These are phyloP conservation scores for Sergeia podlipaevii DNA, from an alignment of 208 protist genomes.

Conservation along the genomic window DNA sequence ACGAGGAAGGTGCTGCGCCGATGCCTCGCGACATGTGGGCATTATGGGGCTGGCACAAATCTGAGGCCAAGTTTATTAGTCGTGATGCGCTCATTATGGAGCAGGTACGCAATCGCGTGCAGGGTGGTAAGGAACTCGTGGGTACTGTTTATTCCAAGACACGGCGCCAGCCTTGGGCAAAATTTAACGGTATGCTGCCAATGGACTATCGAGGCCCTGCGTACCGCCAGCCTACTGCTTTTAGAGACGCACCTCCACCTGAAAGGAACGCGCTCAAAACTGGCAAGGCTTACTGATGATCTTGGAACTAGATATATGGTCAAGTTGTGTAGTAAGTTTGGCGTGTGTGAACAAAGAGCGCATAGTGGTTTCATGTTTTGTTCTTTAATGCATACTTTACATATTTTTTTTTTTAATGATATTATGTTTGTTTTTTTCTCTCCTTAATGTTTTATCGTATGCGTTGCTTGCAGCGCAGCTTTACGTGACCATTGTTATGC, in stretches of 20 bases:
- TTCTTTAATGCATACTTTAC: no score
- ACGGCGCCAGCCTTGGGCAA: slow-evolving; percentile 78
- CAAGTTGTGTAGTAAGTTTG: no score
- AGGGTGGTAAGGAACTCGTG: slow-evolving; percentile 57
- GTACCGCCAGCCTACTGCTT: slow-evolving; percentile 33
- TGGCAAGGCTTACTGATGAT: slow-evolving; percentile 15
- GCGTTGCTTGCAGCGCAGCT: no score
- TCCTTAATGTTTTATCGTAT: no score
- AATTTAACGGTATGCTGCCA: slow-evolving; percentile 79
- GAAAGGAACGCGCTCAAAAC: slow-evolving; percentile 8
- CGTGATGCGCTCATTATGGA: slow-evolving; percentile 51
- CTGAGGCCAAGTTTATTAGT: slow-evolving; percentile 82
- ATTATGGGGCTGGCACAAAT: slow-evolving; percentile 83
- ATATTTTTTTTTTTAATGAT: no score
- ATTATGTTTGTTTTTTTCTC: no score
- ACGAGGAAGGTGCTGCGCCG: slow-evolving; percentile 76
- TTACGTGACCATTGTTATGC: no score
- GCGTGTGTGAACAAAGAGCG: no score
- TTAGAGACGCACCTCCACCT: slow-evolving; percentile 49
- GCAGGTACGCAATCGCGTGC: slow-evolving; percentile 60
- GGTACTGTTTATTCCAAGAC: slow-evolving; percentile 79
- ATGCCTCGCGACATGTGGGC: slow-evolving; percentile 90
- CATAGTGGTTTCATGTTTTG: no score
- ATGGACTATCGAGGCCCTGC: slow-evolving; percentile 71
- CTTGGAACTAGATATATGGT: no score